phyloP scores from a whole-genome alignment of 2,329 filamentous ascomycete genomes.

The Metarhizium rileyi region DNA sequence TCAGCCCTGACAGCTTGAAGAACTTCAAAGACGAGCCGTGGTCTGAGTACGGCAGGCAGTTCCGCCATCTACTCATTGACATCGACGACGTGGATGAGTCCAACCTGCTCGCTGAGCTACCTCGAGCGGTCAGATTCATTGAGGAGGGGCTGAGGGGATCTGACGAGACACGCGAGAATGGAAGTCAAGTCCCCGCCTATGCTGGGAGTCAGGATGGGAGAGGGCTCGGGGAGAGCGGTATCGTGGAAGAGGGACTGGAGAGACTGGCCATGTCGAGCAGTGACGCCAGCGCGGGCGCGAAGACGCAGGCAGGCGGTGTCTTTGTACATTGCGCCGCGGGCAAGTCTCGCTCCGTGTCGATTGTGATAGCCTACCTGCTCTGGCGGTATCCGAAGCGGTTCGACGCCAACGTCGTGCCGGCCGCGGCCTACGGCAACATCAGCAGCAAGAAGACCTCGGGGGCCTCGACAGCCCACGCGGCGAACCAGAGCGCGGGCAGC shows the following conservation, averaged over 20 bases:
- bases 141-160: constrained; percentile 51
- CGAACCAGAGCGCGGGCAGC: constrained; percentile 4
- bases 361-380: constrained; percentile 78
- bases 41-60: constrained; percentile 44
- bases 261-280: background rate
- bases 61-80: constrained; percentile 67
- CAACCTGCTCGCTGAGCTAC: constrained; percentile 74
- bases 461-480: background rate
- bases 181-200: constrained; percentile 4
- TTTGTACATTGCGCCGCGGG: constrained; percentile 79
- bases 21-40: constrained; percentile 40
- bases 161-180: background rate
- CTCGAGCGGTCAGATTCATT: constrained; percentile 73
- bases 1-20: constrained; percentile 29
- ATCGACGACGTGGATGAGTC: constrained; percentile 88
- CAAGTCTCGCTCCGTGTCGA: constrained; percentile 82
- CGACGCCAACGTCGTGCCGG: constrained; percentile 25
- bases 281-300: background rate
- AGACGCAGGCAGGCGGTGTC: constrained; percentile 29
- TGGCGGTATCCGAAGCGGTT: constrained; percentile 50
- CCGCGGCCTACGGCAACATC: constrained; percentile 12
- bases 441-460: constrained; percentile 1
- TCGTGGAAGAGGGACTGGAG: constrained; percentile 7
- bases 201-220: constrained; percentile 3
- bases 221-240: background rate